phyloP scores from a whole-genome alignment of 768 basidiomycete species.

The Xerocomellus chrysenteron region DNA sequence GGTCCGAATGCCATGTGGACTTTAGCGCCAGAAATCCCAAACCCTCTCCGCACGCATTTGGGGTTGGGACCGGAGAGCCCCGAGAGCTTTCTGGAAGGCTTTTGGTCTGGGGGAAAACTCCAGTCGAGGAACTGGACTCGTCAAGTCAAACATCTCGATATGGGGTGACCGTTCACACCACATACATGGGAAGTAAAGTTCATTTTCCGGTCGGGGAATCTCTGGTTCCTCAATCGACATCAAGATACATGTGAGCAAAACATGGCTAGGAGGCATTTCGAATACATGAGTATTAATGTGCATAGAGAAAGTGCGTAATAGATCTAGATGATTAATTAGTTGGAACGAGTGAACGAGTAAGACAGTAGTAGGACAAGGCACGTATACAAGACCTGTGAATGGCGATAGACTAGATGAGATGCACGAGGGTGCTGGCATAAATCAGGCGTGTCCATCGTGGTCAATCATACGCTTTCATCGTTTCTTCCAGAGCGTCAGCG shows the following conservation, averaged over 20 bases:
- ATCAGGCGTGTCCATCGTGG: not conserved
- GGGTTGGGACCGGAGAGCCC: too few relatives aligned
- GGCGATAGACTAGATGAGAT: not conserved
- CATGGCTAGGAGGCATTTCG: not conserved
- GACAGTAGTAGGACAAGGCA: not conserved
- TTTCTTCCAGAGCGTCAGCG: constrained; percentile 29
- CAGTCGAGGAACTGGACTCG: too few relatives aligned
- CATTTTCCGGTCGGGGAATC: not conserved
- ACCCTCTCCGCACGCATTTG: too few relatives aligned
- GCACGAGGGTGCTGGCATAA: not conserved
- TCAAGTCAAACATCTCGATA: too few relatives aligned
- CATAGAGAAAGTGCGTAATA: constrained; percentile 5
- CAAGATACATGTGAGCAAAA: not conserved
- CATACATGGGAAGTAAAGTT: not conserved
- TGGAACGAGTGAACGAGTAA: not conserved
- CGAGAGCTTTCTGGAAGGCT: too few relatives aligned
- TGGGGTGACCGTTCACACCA: too few relatives aligned
- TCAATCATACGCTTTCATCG: constrained; percentile 33
- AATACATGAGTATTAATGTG: not conserved
- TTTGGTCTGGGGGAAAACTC: too few relatives aligned
- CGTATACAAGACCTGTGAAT: too few relatives aligned
- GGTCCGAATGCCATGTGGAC: too few relatives aligned
- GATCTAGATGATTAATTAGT: not conserved
- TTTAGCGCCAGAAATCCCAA: too few relatives aligned
- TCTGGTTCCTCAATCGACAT: too few relatives aligned